phyloP scores from a whole-genome alignment of 495 filamentous ascomycete species.

The Glonium stellatum region DNA sequence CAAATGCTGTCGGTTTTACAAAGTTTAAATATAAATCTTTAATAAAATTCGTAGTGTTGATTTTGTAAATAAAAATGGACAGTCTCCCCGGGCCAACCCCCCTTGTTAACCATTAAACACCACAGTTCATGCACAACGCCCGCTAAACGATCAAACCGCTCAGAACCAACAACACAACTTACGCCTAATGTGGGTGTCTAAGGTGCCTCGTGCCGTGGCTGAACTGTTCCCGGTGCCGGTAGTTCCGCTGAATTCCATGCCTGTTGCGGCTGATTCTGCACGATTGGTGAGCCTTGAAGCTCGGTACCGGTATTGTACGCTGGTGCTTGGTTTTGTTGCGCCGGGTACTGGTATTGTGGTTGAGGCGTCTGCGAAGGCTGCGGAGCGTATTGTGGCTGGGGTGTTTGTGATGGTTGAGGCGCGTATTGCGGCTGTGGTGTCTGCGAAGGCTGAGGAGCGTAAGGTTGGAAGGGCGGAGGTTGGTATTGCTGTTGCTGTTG shows the following conservation, averaged over 20 bases:
- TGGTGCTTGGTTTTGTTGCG: background rate
- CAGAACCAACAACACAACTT: background rate
- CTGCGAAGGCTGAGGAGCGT: background rate
- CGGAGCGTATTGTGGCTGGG: conserved; percentile 1
- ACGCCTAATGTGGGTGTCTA: background rate
- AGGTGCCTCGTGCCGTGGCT: background rate
- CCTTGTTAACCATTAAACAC: no score
- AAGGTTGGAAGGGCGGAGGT: background rate
- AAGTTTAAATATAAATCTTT: no score
- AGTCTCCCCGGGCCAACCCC: no score
- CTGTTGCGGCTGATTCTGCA: background rate
- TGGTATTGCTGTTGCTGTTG: background rate
- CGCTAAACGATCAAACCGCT: background rate
- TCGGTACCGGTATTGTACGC: background rate
- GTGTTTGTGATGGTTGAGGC: background rate
- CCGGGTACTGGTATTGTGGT: background rate
- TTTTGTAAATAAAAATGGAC: no score
- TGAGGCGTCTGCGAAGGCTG: background rate
- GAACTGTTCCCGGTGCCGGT: background rate
- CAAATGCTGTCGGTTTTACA: no score
- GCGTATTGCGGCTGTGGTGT: background rate
- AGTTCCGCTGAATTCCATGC: background rate
- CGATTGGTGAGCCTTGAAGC: background rate
- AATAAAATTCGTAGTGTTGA: no score
- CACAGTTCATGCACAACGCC: background rate